phyloP scores from a whole-genome alignment of 2,329 filamentous ascomycete species.

The Hymenoscyphus linearis region DNA sequence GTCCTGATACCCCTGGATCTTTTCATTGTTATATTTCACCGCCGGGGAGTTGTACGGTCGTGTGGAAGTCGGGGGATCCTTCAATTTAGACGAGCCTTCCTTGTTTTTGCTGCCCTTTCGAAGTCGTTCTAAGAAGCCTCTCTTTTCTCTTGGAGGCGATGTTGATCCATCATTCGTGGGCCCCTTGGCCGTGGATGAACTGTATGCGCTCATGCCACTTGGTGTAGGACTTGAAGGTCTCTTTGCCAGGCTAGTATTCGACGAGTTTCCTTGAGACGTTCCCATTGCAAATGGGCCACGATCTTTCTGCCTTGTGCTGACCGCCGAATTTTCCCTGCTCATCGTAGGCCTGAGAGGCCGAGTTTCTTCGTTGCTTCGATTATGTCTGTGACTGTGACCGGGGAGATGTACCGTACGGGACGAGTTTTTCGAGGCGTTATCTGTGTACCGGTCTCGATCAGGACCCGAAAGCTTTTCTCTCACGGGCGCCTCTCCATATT shows the following conservation, averaged over 20 bases:
- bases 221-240: conserved; percentile 80
- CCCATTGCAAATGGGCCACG: conserved; percentile 33
- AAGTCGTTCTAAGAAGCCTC: conserved; percentile 29
- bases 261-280: conserved; percentile 23
- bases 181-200: conserved; percentile 24
- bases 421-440: conserved; percentile 52
- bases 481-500: conserved; percentile 73
- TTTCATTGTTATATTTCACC: conserved; percentile 18
- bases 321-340: conserved; percentile 68
- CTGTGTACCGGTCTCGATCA: conserved; percentile 62
- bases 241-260: conserved; percentile 35
- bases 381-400: conserved; percentile 61
- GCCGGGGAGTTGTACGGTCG: conserved; percentile 43
- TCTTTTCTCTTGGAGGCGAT: conserved; percentile 33
- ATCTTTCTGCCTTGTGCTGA: conserved; percentile 46
- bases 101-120: conserved; percentile 39
- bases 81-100: conserved; percentile 45
- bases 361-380: conserved; percentile 62
- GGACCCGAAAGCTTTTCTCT: conserved; percentile 63
- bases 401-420: conserved; percentile 62
- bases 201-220: conserved; percentile 60
- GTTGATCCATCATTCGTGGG: conserved; percentile 44
- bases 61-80: conserved; percentile 46
- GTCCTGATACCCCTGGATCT: conserved; percentile 22
- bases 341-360: conserved; percentile 64